These are phyloP conservation scores for Capillidium rhysosporum DNA, from an alignment of 371 early-diverging fungal genomes.

Conservation along the genomic window DNA sequence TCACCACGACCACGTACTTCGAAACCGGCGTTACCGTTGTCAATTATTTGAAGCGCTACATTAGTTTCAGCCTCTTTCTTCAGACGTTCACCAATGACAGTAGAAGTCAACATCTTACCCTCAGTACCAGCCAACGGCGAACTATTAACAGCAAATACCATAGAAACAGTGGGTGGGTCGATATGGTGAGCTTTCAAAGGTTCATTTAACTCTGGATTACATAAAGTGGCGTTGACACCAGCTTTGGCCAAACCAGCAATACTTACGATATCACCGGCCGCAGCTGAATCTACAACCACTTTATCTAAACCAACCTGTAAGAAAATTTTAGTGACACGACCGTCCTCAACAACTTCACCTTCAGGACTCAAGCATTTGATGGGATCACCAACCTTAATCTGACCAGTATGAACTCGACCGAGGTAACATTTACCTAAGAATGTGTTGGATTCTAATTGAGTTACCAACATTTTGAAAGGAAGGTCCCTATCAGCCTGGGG, in stretches of 20 bases:
- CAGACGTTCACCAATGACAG: conserved; percentile 47
- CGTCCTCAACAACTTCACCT: conserved; percentile 31
- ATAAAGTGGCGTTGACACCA: conserved; percentile 54
- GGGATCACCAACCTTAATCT: conserved; percentile 36
- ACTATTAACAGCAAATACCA: conserved; percentile 58
- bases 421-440: conserved; percentile 58
- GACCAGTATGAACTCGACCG: conserved; percentile 44
- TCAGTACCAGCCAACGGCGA: conserved; percentile 60
- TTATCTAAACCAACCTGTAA: conserved; percentile 43
- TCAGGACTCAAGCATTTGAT: conserved; percentile 41
- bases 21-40: conserved; percentile 33
- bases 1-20: conserved; percentile 71
- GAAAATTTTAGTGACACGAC: conserved; percentile 45
- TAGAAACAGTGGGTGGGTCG: conserved; percentile 63
- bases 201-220: conserved; percentile 24
- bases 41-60: conserved; percentile 42
- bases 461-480: conserved; percentile 58
- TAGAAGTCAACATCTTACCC: conserved; percentile 45
- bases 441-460: conserved; percentile 53
- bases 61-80: conserved; percentile 55
- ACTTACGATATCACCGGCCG: conserved; percentile 63
- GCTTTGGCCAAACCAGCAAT: conserved; percentile 45
- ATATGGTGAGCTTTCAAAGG: conserved; percentile 44
- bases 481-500: conserved; percentile 31
- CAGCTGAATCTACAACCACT: conserved; percentile 41